Evolutionary conservation across 2,329 filamentous ascomycete genomes (phyloP).

Genomic region (Aureobasidium sp.): DNA sequence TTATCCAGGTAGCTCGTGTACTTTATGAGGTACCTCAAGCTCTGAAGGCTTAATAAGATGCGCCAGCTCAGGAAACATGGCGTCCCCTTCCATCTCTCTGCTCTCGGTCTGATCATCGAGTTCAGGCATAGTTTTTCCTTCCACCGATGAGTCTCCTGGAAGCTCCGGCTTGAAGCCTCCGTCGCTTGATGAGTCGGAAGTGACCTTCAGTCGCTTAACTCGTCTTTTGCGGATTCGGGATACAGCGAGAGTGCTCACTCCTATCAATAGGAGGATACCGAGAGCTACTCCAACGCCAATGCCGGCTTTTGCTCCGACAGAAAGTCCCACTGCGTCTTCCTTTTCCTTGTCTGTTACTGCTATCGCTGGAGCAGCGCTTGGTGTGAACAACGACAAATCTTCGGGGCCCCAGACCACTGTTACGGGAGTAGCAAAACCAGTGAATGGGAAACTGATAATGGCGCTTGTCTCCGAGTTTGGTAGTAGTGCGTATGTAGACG

Average conservation of each 20-base stretch:
- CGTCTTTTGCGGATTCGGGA: not conserved
- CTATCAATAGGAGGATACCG: not conserved
- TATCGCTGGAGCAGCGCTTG: not conserved
- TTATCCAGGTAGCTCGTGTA: no score
- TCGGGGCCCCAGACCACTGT: not conserved
- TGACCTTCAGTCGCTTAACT: not conserved
- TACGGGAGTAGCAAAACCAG: not conserved
- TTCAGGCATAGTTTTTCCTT: no score
- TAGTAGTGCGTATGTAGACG: not conserved
- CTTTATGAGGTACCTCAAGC: no score
- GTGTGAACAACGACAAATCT: not conserved
- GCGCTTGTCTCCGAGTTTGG: not conserved
- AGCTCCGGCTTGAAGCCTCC: not conserved
- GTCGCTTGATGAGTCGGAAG: not conserved
- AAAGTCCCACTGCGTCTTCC: not conserved
- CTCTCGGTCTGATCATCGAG: no score
- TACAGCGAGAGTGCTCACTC: not conserved
- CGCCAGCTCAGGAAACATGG: no score
- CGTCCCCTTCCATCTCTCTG: no score
- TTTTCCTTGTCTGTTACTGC: not conserved
- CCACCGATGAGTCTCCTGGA: not conserved
- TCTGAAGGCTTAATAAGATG: no score
- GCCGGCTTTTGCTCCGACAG: not conserved
- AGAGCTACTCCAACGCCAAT: not conserved
- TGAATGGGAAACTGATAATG: not conserved